Conservation (phyloP, 2,329 filamentous ascomycete genomes). For the Westerdykella sp. region DNA sequence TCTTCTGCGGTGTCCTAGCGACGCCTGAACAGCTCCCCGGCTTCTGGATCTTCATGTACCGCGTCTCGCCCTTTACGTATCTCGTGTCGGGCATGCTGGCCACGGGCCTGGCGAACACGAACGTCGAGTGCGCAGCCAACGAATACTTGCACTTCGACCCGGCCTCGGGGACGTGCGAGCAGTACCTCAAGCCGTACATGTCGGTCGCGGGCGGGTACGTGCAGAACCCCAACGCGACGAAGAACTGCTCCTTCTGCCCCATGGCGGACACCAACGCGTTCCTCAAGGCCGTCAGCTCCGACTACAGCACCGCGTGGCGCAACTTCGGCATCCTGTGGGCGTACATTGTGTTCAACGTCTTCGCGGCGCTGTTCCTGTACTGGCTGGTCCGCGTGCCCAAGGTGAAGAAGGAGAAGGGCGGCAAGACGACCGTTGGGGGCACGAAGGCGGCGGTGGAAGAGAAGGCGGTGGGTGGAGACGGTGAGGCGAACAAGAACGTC, state of each 20-base stretch:
- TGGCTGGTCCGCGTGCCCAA: conserved; percentile 51
- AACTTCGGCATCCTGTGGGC: conserved; percentile 52
- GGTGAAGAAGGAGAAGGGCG: conserved; percentile 38
- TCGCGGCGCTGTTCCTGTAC: conserved; percentile 47
- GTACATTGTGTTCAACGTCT: conserved; percentile 48
- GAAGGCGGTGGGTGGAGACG: background rate
- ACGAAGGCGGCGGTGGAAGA: background rate
- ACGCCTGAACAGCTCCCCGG: conserved; percentile 56
- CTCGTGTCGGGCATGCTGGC: conserved; percentile 67
- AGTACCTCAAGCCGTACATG: conserved; percentile 36
- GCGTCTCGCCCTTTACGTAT: conserved; percentile 77
- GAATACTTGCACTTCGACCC: conserved; percentile 66
- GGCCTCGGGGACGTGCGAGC: conserved; percentile 41
- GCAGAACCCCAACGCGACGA: conserved; percentile 25
- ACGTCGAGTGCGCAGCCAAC: conserved; percentile 60
- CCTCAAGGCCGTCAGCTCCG: conserved; percentile 37
- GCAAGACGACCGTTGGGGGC: conserved; percentile 2
- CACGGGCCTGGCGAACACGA: conserved; percentile 60
- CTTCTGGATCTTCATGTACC: conserved; percentile 84
- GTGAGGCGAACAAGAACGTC: background rate
- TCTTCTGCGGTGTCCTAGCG: conserved; percentile 71
- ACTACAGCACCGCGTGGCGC: conserved; percentile 45
- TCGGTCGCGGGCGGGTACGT: conserved; percentile 33
- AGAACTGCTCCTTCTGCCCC: conserved; percentile 38
- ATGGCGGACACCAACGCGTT: conserved; percentile 41